A percentile compares a stretch with the other conserved stretches of the same genome.
phyloP scores from a whole-genome alignment of 2,329 filamentous ascomycete species.

The Fusarium armeniacum region DNA sequence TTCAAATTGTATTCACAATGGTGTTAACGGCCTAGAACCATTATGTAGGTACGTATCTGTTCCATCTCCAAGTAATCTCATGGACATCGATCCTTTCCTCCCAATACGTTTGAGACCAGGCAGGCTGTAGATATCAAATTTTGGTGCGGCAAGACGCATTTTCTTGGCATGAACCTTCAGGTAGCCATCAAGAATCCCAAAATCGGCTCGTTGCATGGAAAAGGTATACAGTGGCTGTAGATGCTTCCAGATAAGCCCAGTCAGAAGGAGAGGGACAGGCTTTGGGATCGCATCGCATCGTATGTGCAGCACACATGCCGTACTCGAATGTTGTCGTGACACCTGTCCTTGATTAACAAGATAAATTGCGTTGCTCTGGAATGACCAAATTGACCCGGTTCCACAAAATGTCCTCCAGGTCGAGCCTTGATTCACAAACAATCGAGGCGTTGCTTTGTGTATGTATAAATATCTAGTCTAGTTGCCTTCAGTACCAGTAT shows the following conservation, averaged over 20 bases:
- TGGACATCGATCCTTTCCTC: too few relatives aligned
- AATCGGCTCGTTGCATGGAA: slow-evolving; percentile 32
- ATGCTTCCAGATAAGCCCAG: not conserved
- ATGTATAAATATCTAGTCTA: not conserved
- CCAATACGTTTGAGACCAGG: slow-evolving; percentile 6
- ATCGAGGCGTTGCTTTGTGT: not conserved
- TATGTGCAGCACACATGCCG: slow-evolving; percentile 1
- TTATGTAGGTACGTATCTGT: not conserved
- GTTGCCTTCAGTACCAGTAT: not conserved
- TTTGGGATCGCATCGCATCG: slow-evolving; percentile 4
- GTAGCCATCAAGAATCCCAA: slow-evolving; percentile 5
- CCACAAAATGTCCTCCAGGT: slow-evolving; percentile 1
- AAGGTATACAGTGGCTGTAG: slow-evolving; percentile 6
- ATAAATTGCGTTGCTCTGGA: not conserved
- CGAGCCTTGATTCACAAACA: slow-evolving; percentile 16
- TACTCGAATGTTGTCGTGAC: slow-evolving; percentile 21
- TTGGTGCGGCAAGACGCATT: slow-evolving; percentile 21
- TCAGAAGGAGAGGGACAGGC: not conserved
- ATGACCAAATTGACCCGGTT: slow-evolving; percentile 10
- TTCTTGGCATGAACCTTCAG: slow-evolving; percentile 4
- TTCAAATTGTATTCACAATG: not conserved
- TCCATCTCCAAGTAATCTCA: not conserved
- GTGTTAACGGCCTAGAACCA: too few relatives aligned
- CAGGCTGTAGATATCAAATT: not conserved
- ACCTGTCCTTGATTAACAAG: slow-evolving; percentile 3